These are phyloP conservation scores for Ustilago xerochloae DNA, from an alignment of 1,284 basidiomycete genomes.

Conservation along the genomic window DNA sequence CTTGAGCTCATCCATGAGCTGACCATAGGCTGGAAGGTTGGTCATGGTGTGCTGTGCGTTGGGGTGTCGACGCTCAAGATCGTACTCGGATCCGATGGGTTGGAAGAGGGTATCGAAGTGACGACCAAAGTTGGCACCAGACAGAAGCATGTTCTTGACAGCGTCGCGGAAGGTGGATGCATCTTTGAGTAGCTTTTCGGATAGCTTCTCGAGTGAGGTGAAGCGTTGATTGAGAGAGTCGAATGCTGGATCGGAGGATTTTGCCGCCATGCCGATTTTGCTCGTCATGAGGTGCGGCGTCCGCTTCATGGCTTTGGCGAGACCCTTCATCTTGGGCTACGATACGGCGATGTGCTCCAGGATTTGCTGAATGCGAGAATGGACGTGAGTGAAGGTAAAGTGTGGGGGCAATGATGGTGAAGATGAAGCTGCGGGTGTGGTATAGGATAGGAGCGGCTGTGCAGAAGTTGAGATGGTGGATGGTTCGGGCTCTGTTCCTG, in stretches of 20 bases:
- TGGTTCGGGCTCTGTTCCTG: constrained; percentile 7
- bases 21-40: constrained; percentile 79
- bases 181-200: constrained; percentile 92
- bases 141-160: constrained; percentile 76
- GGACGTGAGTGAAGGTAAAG: not conserved
- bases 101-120: constrained; percentile 77
- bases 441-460: not conserved
- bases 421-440: not conserved
- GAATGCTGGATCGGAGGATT: constrained; percentile 64
- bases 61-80: constrained; percentile 82
- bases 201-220: constrained; percentile 79
- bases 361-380: not conserved
- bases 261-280: constrained; percentile 63
- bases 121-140: constrained; percentile 80
- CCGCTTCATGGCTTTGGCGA: constrained; percentile 62
- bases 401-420: not conserved
- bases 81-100: constrained; percentile 75
- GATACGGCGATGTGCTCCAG: not conserved
- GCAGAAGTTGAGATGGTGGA: not conserved
- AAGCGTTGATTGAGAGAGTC: constrained; percentile 73
- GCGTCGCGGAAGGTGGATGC: constrained; percentile 83
- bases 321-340: constrained; percentile 54
- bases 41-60: constrained; percentile 81
- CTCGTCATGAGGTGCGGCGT: constrained; percentile 66
- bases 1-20: constrained; percentile 84